Conservation (phyloP, 2,329 filamentous ascomycete species). For the Trichoderma sp. region DNA sequence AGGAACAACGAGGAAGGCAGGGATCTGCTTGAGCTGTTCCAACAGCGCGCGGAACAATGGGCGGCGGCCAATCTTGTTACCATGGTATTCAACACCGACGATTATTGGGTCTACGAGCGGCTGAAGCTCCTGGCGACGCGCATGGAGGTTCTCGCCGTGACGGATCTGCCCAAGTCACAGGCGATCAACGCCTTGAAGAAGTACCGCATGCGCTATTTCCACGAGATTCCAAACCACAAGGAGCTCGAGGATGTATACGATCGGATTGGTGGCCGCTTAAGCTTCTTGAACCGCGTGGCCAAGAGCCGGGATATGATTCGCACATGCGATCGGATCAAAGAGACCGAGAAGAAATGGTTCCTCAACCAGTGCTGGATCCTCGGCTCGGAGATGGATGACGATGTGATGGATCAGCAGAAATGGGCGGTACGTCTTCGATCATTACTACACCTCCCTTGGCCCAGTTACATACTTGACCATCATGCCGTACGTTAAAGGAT, state of each 20-base stretch:
- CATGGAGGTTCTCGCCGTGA: slow-evolving; percentile 89
- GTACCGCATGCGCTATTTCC: slow-evolving; percentile 79
- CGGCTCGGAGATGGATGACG: slow-evolving; percentile 81
- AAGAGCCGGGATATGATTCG: slow-evolving; percentile 78
- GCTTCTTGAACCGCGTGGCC: slow-evolving; percentile 88
- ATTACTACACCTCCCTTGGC: not conserved
- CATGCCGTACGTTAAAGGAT: not conserved
- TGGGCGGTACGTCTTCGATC: slow-evolving; percentile 69
- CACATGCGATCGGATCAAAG: slow-evolving; percentile 73
- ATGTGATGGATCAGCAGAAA: slow-evolving; percentile 98
- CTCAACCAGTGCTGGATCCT: slow-evolving; percentile 76
- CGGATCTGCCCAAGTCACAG: slow-evolving; percentile 76
- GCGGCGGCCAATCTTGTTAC: slow-evolving; percentile 89
- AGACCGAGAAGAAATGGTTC: slow-evolving; percentile 74
- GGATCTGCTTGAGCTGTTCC: slow-evolving; percentile 88
- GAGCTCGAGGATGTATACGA: slow-evolving; percentile 79
- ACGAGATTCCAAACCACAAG: slow-evolving; percentile 57
- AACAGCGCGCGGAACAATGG: slow-evolving; percentile 96
- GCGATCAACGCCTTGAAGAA: slow-evolving; percentile 75
- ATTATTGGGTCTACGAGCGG: slow-evolving; percentile 98
- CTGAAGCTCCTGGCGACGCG: slow-evolving; percentile 89
- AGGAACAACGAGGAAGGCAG: slow-evolving; percentile 91
- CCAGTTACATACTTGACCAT: not conserved
- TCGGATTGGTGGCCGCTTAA: slow-evolving; percentile 82
- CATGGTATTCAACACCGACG: slow-evolving; percentile 91